Evolutionary conservation across 1,139 yeast genomes (phyloP).

Genomic region (Geotrichum fermentans): DNA sequence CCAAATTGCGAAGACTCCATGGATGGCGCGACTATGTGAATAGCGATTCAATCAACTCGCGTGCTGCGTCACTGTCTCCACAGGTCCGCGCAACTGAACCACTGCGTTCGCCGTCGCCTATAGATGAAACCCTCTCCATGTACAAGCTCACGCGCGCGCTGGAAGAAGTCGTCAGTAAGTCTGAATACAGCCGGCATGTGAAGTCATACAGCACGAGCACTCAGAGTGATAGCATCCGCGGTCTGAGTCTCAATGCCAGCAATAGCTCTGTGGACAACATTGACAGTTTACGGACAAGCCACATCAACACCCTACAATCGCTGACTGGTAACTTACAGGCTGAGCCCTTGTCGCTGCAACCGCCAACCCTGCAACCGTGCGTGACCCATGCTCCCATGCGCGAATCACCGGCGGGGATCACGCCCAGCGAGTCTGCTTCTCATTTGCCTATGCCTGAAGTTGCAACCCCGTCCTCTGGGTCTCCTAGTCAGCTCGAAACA

Average conservation of each 20-base stretch:
- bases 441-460: too few species aligned
- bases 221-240: background rate
- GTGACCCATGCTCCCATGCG: background rate
- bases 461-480: too few species aligned
- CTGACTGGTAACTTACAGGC: background rate
- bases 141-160: conserved; percentile 33
- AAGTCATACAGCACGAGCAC: background rate
- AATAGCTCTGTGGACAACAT: background rate
- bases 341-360: background rate
- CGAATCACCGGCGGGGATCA: background rate
- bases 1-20: conserved; percentile 29
- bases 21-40: conserved; percentile 32
- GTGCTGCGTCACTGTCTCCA: conserved; percentile 12
- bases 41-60: conserved; percentile 7
- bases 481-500: too few species aligned
- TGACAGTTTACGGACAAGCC: background rate
- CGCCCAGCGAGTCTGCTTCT: background rate
- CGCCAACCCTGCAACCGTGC: background rate
- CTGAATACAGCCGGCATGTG: background rate
- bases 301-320: background rate
- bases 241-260: background rate
- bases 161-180: conserved; percentile 29
- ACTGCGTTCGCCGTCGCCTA: conserved; percentile 16
- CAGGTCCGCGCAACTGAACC: conserved; percentile 8
- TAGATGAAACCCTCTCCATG: conserved; percentile 25